Percentiles rank a stretch among this genome's conserved stretches.
These are phyloP conservation scores for Dissophora ornata DNA, from an alignment of 192 early-diverging fungal species.

Conservation along the genomic window DNA sequence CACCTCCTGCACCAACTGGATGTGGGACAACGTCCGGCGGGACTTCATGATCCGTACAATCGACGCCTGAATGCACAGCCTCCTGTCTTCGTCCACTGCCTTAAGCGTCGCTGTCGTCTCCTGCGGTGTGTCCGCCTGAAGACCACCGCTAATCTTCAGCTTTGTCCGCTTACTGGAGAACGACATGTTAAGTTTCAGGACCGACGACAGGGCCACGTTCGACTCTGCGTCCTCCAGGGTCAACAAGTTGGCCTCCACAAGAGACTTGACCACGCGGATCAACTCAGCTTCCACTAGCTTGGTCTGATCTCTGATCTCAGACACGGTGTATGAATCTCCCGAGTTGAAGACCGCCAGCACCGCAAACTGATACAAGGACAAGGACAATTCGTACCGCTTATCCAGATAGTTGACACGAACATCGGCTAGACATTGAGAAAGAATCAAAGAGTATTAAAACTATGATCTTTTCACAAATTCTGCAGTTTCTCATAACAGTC, in stretches of 20 bases:
- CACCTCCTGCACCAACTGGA: constrained; percentile 79
- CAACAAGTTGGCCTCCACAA: constrained; percentile 33
- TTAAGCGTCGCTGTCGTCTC: constrained; percentile 67
- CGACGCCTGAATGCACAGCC: constrained; percentile 82
- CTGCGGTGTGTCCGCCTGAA: constrained; percentile 69
- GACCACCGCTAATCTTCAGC: constrained; percentile 73
- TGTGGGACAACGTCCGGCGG: constrained; percentile 71
- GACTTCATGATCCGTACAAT: constrained; percentile 93
- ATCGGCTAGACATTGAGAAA: constrained; percentile 61
- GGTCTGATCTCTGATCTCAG: constrained; percentile 68
- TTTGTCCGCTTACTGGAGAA: constrained; percentile 82
- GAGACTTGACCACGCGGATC: constrained; percentile 69
- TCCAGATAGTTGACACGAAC: constrained; percentile 73
- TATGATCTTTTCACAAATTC: not conserved
- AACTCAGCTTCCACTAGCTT: constrained; percentile 67
- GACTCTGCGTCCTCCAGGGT: constrained; percentile 2
- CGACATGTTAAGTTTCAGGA: constrained; percentile 26
- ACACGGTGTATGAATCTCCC: constrained; percentile 52
- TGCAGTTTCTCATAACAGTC: not conserved
- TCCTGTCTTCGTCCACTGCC: constrained; percentile 84
- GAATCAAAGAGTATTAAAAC: too few species aligned
- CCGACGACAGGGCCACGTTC: constrained; percentile 11
- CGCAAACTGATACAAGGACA: constrained; percentile 77
- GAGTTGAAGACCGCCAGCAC: constrained; percentile 78
- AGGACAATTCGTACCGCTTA: constrained; percentile 81